Conservation (phyloP, 805 yeast genomes). For the Hanseniaspora jakobsenii region DNA sequence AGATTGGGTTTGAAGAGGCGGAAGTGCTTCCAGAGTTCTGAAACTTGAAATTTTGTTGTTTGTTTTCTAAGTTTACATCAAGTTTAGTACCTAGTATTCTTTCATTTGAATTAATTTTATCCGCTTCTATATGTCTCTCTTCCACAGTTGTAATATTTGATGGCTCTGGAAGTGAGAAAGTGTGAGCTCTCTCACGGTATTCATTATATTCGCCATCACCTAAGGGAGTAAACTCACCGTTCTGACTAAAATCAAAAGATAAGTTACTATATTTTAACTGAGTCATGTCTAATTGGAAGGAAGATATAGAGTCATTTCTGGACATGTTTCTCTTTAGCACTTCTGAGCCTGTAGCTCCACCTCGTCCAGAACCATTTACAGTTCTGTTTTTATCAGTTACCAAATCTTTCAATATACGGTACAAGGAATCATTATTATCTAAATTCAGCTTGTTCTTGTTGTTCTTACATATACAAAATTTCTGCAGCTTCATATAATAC, state of each 20-base stretch:
- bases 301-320: slow-evolving; percentile 8
- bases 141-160: too few relatives aligned
- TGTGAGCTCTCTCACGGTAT: too few relatives aligned
- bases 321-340: slow-evolving; percentile 17
- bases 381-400: slow-evolving; percentile 19
- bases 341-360: too few relatives aligned
- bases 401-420: slow-evolving; percentile 15
- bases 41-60: too few relatives aligned
- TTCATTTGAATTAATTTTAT: too few relatives aligned
- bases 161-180: too few relatives aligned
- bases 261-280: not conserved
- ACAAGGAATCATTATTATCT: slow-evolving; percentile 9
- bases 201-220: too few relatives aligned
- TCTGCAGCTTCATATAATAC: not conserved
- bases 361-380: too few relatives aligned
- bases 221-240: not conserved
- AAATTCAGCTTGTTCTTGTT: slow-evolving; percentile 1
- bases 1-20: slow-evolving; percentile 5
- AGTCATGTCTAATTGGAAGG: slow-evolving; percentile 11
- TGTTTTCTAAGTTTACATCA: not conserved
- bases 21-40: not conserved
- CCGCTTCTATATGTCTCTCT: not conserved
- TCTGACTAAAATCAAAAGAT: not conserved
- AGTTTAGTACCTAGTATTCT: too few relatives aligned
- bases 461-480: slow-evolving; percentile 8